Evolutionary conservation across 148 eudicot species (phyloP), one percentile per base, ranked within the genome.

Genomic region (Heliosperma pusillum): DNA sequence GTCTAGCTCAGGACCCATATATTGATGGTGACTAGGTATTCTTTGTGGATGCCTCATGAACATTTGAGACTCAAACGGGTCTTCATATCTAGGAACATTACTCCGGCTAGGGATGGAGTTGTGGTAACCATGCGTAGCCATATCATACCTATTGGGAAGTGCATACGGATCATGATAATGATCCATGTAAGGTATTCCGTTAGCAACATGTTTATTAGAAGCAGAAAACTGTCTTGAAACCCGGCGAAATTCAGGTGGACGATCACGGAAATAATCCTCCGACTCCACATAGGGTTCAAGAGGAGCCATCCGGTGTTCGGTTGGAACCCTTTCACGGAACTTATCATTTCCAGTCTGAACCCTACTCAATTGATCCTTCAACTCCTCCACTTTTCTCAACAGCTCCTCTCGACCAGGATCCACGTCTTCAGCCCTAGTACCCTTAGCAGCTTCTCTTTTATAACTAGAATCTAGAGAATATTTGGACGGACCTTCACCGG

Each of bases 371-470:
- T 91, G 94, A 60, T 88, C 90, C 83, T 86, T 89, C 59, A 96
- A 86, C 83, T 90, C 95, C 80, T 96, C 95, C 79, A 96, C 83
- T 80, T 90, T 89, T 77, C 82, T 87, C 83, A 96, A 80, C 62
- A 92, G 89, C 80, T 90, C 95, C 61, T 84, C 91, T 60, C 86
- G 79, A 45, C 89, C 89, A 62, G 88, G 85, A 55, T 85, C 92
- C 66, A 83, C 71, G 61, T 80, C 73, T 67, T 83, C 91, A 73
- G 77, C 82, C 76, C 85, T 81, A 73, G 75, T 80, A 58, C 65
- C 78, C 74, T 82, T 82, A 80, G 76, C 36, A 21, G 66, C 71
- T 53, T 72, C 81, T 77, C 76, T 77, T 77, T 69, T 82, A 65
- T 83, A 73, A 67, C 53, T 62, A 74, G 74, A 77, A 60, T 71